Evolutionary conservation across 768 basidiomycete species (phyloP), one percentile per base, ranked within the genome.

Genomic region (Mycena rosella): DNA sequence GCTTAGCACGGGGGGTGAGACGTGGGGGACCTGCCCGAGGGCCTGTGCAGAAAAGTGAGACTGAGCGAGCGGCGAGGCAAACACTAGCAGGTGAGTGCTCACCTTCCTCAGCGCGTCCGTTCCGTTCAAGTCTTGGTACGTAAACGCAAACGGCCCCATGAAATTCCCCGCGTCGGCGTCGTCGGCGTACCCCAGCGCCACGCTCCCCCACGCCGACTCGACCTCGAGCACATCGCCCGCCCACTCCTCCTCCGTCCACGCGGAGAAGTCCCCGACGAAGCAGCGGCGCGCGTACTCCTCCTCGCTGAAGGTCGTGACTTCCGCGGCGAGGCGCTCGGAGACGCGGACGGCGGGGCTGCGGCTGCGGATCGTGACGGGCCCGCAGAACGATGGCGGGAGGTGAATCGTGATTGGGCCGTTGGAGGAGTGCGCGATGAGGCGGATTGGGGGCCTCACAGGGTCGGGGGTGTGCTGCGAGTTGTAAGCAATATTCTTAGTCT

Each of bases 341-440:
- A 81, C 74, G 47, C 74, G 76, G 27, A 76, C 71, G 27, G 74
- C 69, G 17, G 80, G 79, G 55, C 79, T 74, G n/a, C 67, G 69
- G 18, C 78, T 74, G 40, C 72, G 76, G 53, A 83, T 70, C 42
- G 76, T 75, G 53, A 84, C 54, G 0, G 78, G 78, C 2, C 84
- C 84, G 38, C 75, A 74, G 76, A 84, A 85, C 17, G 79, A 77
- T 34, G 79, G 80, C 26, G 84, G 84, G 45, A 85, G 70, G 55
- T 76, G 73, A 14, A 84, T 44, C 3, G 71, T 74, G 38, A 84
- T 73, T 44, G 74, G 70, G 14, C 83, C 82, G 48, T 79, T 75
- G 9, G 58, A 58, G 2, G 76, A 62, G 15, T 71, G 65, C 20
- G 42, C 75, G 29, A 67, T 69, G 22, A 81, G 63, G 7, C 73